These are phyloP conservation scores for Favolaschia claudopus DNA, from an alignment of 768 basidiomycete species.

Conservation along the genomic window DNA sequence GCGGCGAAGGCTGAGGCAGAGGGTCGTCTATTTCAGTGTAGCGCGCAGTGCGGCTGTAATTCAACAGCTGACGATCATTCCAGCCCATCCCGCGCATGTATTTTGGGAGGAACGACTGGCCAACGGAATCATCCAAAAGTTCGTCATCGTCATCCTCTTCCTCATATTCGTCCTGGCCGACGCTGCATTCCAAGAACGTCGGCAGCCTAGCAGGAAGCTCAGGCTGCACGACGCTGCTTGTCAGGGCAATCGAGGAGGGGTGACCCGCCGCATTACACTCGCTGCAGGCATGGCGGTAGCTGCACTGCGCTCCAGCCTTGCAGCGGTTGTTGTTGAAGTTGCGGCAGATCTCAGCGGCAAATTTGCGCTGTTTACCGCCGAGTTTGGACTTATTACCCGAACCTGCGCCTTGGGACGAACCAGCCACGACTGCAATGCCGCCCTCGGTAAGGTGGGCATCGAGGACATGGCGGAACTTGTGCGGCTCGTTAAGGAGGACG, in stretches of 20 bases:
- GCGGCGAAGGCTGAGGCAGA: not conserved
- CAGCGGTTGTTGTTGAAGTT: not conserved
- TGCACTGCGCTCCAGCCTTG: not conserved
- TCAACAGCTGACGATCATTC: not conserved
- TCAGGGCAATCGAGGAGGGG: not conserved
- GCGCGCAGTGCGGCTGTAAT: not conserved
- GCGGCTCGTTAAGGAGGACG: not conserved
- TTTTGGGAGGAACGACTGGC: not conserved
- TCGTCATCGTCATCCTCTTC: not conserved
- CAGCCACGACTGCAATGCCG: not conserved
- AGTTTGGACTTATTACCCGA: not conserved
- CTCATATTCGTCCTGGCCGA: not conserved
- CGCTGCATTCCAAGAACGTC: not conserved
- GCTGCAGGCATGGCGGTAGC: not conserved
- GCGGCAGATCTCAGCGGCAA: not conserved
- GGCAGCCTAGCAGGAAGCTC: not conserved
- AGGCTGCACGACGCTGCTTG: not conserved
- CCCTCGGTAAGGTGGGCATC: not conserved
- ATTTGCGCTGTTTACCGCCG: not conserved
- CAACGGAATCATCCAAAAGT: not conserved
- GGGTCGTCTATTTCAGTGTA: not conserved
- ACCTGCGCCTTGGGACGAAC: no score
- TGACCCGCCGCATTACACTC: not conserved
- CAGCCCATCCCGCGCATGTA: not conserved
- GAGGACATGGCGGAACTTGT: not conserved